Evolutionary conservation across 495 filamentous ascomycete genomes (phyloP), one percentile per base, ranked within the genome.

Genomic region (Aspergillus sparsus): DNA sequence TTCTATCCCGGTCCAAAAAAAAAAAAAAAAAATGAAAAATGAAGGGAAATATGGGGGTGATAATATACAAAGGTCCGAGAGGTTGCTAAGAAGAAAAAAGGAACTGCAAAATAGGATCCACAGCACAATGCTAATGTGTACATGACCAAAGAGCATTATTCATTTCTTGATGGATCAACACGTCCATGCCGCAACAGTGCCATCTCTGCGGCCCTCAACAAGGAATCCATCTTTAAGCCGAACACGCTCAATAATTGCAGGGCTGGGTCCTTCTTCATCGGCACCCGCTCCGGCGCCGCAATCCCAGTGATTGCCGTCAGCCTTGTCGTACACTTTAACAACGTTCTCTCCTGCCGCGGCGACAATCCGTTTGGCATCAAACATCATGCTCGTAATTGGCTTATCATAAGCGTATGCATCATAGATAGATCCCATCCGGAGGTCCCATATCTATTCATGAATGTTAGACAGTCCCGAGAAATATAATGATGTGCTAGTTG

Each of bases 311-410:
- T 89, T 77, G 10, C 91, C 92, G 66, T 99, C 94, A 5, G 89
- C 87, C 82, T 98, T 98, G 75, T 99, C 94, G 73, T 98, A 98
- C 49, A 98, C 88, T 75, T 99, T 99, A 61, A 92, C 91, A 32
- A 97, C 91, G 65, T 88, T 87, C 71, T 98, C 93, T 49, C 92
- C 89, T 0, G 91, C 92, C 4, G 94, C 93, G 46, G 91, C 85
- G 7, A 93, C 92, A 61, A 99, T 99, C 44, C 94, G 86, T 32
- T 93, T 87, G 11, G 82, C 79, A 72, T 99, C 94, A 67, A 99
- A 99, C 87, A 94, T 94, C 94, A 98, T 98, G 79, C 89, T 92
- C 27, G 91, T 96, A 62, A 99, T 83, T 0, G 93, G 88, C 67
- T 91, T 82, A 68, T 97, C 92, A 71, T 97, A 99, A 45, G 94